phyloP scores from a whole-genome alignment of 2,329 filamentous ascomycete genomes.

The Trichophyton schoenleinii region DNA sequence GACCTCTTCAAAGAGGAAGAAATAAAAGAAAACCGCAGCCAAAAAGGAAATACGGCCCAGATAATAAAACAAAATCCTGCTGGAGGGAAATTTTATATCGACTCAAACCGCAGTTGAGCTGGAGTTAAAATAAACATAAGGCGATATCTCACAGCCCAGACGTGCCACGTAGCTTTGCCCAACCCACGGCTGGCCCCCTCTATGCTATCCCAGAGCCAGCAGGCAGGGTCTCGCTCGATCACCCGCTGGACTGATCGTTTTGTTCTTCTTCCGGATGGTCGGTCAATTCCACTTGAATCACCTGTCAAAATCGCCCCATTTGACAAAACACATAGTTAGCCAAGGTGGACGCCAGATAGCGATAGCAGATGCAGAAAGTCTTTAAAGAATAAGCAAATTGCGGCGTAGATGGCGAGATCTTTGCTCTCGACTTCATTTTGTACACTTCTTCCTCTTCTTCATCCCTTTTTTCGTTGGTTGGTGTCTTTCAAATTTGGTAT shows the following conservation, averaged over 20 bases:
- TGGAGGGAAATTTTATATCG: neutral
- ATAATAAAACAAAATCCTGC: neutral
- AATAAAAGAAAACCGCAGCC: neutral
- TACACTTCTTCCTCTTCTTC: too few relatives aligned
- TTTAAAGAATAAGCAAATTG: neutral
- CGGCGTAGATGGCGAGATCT: neutral
- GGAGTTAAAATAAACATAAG: conserved; percentile 4
- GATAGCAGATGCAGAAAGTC: too few relatives aligned
- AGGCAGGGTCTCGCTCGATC: neutral
- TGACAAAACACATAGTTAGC: neutral
- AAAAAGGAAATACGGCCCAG: neutral
- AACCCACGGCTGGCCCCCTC: neutral
- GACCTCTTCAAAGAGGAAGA: neutral
- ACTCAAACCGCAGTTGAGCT: neutral
- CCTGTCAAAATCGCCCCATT: neutral
- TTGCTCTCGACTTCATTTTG: too few relatives aligned
- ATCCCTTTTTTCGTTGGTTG: too few relatives aligned
- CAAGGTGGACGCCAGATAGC: neutral
- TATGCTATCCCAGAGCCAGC: neutral
- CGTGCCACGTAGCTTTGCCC: conserved; percentile 2
- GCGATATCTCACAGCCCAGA: conserved; percentile 2
- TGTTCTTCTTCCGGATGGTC: too few relatives aligned
- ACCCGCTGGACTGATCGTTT: neutral
- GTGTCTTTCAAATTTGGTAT: too few relatives aligned
- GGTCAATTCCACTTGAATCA: neutral